phyloP scores from a whole-genome alignment of 2,329 filamentous ascomycete genomes.

The Pestalotiopsis sp. region DNA sequence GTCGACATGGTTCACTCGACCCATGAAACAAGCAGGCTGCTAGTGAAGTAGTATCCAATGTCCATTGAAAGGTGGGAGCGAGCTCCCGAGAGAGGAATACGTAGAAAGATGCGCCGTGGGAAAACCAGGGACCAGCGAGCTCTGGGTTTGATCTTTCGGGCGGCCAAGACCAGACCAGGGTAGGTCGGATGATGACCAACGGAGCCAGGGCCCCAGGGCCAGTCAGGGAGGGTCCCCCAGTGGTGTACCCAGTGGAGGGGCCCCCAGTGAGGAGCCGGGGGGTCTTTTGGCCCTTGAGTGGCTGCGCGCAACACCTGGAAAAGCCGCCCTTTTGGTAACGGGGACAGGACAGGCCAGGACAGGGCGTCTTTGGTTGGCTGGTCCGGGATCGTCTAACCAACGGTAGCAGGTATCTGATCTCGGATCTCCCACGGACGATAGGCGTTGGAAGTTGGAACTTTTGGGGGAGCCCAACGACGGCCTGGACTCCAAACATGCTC shows the following conservation, averaged over 20 bases:
- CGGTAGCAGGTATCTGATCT: not conserved
- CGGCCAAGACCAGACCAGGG: conserved; percentile 5
- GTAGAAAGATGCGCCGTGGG: not conserved
- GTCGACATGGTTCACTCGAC: conserved; percentile 20
- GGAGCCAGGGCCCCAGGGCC: conserved; percentile 25
- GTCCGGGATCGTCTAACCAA: not conserved
- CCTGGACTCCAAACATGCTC: not conserved
- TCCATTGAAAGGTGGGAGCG: conserved; percentile 20
- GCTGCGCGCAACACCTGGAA: not conserved
- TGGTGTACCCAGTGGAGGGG: not conserved
- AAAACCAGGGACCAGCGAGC: not conserved
- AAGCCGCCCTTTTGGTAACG: not conserved
- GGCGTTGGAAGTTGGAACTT: too few relatives aligned
- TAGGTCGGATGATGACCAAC: conserved; percentile 27
- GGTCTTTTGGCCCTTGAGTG: not conserved
- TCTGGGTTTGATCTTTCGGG: not conserved
- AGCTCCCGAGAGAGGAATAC: not conserved
- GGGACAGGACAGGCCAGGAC: not conserved
- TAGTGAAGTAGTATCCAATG: conserved; percentile 25
- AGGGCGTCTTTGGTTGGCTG: not conserved
- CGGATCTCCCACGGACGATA: too few relatives aligned
- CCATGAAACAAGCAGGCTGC: conserved; percentile 36
- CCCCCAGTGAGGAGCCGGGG: not conserved
- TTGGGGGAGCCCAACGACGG: not conserved
- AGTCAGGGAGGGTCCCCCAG: conserved; percentile 9